Evolutionary conservation across 2,329 filamentous ascomycete genomes (phyloP).

Genomic region (Diplodia sapinea): DNA sequence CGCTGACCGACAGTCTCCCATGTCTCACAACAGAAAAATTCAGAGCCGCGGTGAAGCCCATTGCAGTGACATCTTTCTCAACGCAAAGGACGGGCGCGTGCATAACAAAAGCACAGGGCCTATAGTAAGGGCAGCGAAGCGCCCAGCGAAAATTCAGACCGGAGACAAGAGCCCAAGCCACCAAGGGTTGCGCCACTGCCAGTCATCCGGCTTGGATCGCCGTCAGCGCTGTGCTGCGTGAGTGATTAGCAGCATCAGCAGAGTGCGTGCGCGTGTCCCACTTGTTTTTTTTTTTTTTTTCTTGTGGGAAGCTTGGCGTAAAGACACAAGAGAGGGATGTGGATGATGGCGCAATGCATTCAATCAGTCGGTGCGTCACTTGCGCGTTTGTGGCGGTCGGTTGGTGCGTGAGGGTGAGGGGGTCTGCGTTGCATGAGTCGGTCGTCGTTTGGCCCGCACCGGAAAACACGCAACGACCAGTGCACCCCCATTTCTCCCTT

Average conservation of each 20-base stretch:
- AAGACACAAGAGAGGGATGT: not conserved
- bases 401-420: not conserved
- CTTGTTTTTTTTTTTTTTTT: not conserved
- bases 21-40: not conserved
- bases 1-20: not conserved
- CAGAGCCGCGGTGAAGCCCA: slow-evolving; percentile 1
- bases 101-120: not conserved
- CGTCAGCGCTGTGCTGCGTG: not conserved
- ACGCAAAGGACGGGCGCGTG: not conserved
- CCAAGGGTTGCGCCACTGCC: slow-evolving; percentile 1
- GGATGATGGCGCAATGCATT: slow-evolving; percentile 8
- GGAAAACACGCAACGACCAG: too few species aligned
- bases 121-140: not conserved
- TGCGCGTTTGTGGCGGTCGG: not conserved
- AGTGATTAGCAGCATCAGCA: too few species aligned
- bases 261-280: not conserved
- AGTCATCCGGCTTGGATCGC: slow-evolving; percentile 2
- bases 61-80: not conserved
- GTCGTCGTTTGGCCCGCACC: not conserved
- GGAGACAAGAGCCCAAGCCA: not conserved
- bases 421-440: not conserved
- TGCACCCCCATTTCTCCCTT: too few species aligned
- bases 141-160: not conserved
- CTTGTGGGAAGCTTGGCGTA: not conserved
- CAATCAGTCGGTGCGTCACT: not conserved